Base-by-base conservation (phyloP, 805 yeast genomes). In the Schwanniomyces pseudopolymorphus region DNA sequence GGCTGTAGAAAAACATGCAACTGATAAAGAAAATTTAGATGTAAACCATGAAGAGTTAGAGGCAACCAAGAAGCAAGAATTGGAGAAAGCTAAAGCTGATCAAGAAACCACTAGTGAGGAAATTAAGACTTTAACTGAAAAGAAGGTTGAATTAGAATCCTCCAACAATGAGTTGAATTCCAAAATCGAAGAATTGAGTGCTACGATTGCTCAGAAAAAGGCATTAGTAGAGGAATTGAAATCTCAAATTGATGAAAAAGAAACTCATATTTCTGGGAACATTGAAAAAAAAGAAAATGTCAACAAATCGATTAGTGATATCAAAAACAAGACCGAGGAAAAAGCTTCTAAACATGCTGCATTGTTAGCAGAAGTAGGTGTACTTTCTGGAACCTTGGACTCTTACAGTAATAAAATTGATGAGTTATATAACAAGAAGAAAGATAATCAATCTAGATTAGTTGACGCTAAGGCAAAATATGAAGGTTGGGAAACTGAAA, bases 1-100 rank as follows among this genome's bases (percentile, higher is more conserved):
- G 39, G 78, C 81, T 5, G 74, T 73, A 37, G 78, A 63, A 40
- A 66, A 71, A 46, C 84, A 79, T 54, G 69, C 53, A 11, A 59
- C 58, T 17, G 76, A 77, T 55, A 75, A 74, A 57, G 77, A 71
- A 43, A 66, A 68, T 24, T 61, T 77, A 44, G 47, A 59, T 36
- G 64, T 63, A 51, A 75, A 71, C 51, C 78, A 77, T 47, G 77
- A 66, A 39, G 72, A 74, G 49, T 67, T 75, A 56, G 71, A 67
- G 44, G 72, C 71, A 19, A 72, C 77, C 50, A 73, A 72, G 59
- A 63, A 68, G 46, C 74, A 71, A 50, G 76, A 70, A 48, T 63
- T 72, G 48, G 70, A 62, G 45, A 75, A 70, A 33, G 61, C 79
- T 22, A 69, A 74, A 49, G 54, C 66, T 9, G 64, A 64, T 36